Evolutionary conservation across 2,329 filamentous ascomycete genomes (phyloP).

Genomic region (Cadophora gregata): DNA sequence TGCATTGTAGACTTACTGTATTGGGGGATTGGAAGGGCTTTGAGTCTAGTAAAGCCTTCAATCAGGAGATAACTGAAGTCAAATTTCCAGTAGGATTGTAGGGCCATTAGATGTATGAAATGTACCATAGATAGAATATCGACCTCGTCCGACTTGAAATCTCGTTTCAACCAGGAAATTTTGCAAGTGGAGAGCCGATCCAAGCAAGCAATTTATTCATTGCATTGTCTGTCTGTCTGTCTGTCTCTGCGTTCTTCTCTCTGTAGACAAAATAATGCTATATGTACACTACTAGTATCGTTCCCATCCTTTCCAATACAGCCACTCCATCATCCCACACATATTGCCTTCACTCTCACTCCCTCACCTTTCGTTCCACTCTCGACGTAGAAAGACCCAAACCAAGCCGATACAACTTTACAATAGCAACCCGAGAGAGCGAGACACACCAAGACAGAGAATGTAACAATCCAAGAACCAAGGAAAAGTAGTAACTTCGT

Average conservation of each 20-base stretch:
- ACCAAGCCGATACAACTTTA: constrained; percentile 35
- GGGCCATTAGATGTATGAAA: constrained; percentile 5
- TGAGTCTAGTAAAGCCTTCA: no score
- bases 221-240: not conserved
- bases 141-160: constrained; percentile 1
- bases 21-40: no score
- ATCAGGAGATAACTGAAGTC: no score
- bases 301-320: not conserved
- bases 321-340: not conserved
- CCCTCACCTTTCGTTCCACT: constrained; percentile 17
- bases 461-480: constrained; percentile 21
- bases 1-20: not conserved
- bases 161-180: not conserved
- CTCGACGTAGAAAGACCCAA: constrained; percentile 22
- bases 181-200: not conserved
- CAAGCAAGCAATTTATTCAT: not conserved
- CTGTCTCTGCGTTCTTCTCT: not conserved
- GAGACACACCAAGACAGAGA: not conserved
- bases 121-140: constrained; percentile 5
- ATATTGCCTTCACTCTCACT: not conserved
- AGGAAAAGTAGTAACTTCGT: constrained; percentile 8
- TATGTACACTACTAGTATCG: constrained; percentile 37
- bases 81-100: no score
- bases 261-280: constrained; percentile 22
- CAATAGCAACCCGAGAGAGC: constrained; percentile 26